phyloP scores from a whole-genome alignment of 139 green algal species.

The Auxenochlorella protothecoides region DNA sequence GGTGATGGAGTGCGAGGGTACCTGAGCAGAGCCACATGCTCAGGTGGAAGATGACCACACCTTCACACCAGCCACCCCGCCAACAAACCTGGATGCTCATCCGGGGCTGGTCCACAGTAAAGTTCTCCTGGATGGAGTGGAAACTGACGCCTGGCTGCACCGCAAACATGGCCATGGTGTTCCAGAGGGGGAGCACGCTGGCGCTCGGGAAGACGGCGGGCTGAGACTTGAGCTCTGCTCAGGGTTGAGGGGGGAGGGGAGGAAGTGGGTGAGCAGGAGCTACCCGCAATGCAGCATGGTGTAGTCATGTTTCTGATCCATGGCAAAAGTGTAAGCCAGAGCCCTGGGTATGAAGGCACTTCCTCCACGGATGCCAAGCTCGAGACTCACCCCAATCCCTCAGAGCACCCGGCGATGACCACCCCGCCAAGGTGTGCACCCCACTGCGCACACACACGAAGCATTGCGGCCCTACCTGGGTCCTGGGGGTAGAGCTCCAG shows the following conservation, averaged over 20 bases:
- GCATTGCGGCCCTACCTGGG: too few relatives aligned
- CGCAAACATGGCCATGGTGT: slow-evolving; percentile 80
- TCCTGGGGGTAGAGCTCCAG: slow-evolving; percentile 71
- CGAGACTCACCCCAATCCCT: too few relatives aligned
- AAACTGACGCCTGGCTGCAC: slow-evolving; percentile 70
- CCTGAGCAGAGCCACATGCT: too few relatives aligned
- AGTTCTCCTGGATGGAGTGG: slow-evolving; percentile 71
- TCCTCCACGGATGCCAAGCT: too few relatives aligned
- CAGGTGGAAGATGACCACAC: neutral
- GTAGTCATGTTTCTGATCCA: too few relatives aligned
- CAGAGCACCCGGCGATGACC: neutral
- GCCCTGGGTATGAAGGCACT: too few relatives aligned
- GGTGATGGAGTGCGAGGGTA: too few relatives aligned
- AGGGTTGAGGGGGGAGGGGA: too few relatives aligned
- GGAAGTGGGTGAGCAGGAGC: too few relatives aligned
- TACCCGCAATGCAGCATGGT: too few relatives aligned
- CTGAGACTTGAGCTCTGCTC: neutral
- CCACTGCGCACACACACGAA: neutral
- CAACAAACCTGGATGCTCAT: slow-evolving; percentile 31
- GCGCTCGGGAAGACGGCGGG: slow-evolving; percentile 36
- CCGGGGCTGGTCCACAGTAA: slow-evolving; percentile 39
- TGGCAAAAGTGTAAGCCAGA: too few relatives aligned
- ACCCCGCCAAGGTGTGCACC: neutral
- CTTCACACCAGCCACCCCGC: neutral
- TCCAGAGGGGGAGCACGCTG: slow-evolving; percentile 45